A percentile compares a stretch with the other conserved stretches of the same genome.
These are phyloP conservation scores for Kalanchoe fedtschenkoi DNA, from an alignment of 164 flowering plant genomes.

Conservation along the genomic window DNA sequence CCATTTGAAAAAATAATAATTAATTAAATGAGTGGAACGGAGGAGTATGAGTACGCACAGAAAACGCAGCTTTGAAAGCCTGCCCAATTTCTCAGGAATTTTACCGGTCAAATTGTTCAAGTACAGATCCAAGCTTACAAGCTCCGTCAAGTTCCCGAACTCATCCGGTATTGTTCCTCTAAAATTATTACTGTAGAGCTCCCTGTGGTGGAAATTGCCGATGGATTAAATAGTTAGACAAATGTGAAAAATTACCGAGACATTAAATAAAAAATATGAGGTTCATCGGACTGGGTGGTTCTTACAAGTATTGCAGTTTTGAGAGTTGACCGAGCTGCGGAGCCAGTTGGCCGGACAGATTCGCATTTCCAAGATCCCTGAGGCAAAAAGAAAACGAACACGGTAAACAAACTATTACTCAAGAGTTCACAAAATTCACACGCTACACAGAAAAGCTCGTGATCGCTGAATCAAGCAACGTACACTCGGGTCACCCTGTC, in stretches of 20 bases:
- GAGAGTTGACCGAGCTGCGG: constrained; percentile 34
- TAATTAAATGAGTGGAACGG: neutral
- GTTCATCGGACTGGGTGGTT: neutral
- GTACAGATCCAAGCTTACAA: constrained; percentile 39
- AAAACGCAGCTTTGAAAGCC: constrained; percentile 24
- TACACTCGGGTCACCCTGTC: constrained; percentile 52
- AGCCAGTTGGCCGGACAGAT: constrained; percentile 32
- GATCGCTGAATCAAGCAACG: constrained; percentile 8
- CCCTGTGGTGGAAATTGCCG: constrained; percentile 16
- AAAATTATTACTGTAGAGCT: constrained; percentile 29
- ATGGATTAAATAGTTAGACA: neutral
- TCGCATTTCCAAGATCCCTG: constrained; percentile 47
- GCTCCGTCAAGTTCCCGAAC: constrained; percentile 25
- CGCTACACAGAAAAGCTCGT: neutral
- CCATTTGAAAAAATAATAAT: neutral
- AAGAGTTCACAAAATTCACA: neutral
- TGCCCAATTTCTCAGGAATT: constrained; percentile 26
- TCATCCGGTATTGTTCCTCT: constrained; percentile 25
- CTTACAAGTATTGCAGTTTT: constrained; percentile 36
- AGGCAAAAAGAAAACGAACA: neutral
- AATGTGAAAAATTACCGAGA: neutral
- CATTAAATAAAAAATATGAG: neutral
- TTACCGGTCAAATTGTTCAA: constrained; percentile 26
- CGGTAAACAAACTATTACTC: too few species aligned
- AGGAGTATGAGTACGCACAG: constrained; percentile 9